Evolutionary conservation across 2,329 filamentous ascomycete genomes (phyloP).

Genomic region (Penicillium concentricum): DNA sequence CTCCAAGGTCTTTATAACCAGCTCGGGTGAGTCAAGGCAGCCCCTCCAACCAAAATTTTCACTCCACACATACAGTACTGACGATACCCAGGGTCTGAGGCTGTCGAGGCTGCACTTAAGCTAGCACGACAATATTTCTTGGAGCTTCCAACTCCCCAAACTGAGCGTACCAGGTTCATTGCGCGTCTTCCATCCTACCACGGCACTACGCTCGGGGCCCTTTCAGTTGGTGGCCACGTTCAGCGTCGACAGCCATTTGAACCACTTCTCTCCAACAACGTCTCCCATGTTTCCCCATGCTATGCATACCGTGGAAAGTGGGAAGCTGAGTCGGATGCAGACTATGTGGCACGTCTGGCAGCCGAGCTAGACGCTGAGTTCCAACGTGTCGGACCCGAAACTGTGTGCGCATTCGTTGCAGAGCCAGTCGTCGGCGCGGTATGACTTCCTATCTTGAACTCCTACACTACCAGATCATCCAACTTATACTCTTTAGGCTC

Average conservation of each 20-base stretch:
- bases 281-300: slow-evolving; percentile 65
- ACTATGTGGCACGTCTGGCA: slow-evolving; percentile 62
- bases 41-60: background rate
- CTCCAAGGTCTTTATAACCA: slow-evolving; percentile 56
- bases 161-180: slow-evolving; percentile 61
- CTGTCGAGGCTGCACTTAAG: slow-evolving; percentile 68
- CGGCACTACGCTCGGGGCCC: slow-evolving; percentile 65
- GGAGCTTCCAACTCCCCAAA: slow-evolving; percentile 54
- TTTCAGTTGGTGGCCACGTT: slow-evolving; percentile 61
- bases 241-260: slow-evolving; percentile 62
- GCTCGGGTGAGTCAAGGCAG: slow-evolving; percentile 49
- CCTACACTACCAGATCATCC: background rate
- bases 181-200: slow-evolving; percentile 67
- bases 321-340: slow-evolving; percentile 53
- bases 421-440: slow-evolving; percentile 72
- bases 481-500: slow-evolving; percentile 44
- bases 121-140: slow-evolving; percentile 65
- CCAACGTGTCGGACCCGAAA: slow-evolving; percentile 60
- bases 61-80: background rate
- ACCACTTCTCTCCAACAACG: slow-evolving; percentile 55
- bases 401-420: slow-evolving; percentile 69
- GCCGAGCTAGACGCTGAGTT: slow-evolving; percentile 69
- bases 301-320: slow-evolving; percentile 61
- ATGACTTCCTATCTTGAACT: slow-evolving; percentile 31
- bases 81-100: slow-evolving; percentile 58